Percentiles rank a stretch among this genome's conserved stretches.
Evolutionary conservation across 1,139 yeast species (phyloP).

Genomic region (Suhomyces bolitotheri): DNA sequence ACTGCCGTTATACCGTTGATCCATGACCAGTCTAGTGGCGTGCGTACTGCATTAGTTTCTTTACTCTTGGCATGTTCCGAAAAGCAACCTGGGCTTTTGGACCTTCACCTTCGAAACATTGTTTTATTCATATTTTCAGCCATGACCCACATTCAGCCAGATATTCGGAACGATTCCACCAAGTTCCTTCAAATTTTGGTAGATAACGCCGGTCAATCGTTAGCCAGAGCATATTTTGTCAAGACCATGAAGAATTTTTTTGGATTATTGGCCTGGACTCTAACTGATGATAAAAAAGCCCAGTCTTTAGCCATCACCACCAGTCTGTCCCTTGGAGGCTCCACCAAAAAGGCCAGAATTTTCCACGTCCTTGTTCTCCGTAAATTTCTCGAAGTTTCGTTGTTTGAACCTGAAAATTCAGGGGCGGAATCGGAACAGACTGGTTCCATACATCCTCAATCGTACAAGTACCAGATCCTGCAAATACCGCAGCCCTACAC

Average conservation of each 20-base stretch:
- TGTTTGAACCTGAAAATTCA: slow-evolving; percentile 22
- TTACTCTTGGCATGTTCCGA: slow-evolving; percentile 53
- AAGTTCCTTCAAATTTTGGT: slow-evolving; percentile 59
- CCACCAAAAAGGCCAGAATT: slow-evolving; percentile 40
- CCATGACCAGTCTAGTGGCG: slow-evolving; percentile 62
- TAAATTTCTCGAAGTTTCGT: slow-evolving; percentile 43
- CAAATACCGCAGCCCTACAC: slow-evolving; percentile 60
- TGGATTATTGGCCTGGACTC: slow-evolving; percentile 63
- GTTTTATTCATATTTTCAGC: slow-evolving; percentile 84
- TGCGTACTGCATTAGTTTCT: slow-evolving; percentile 59
- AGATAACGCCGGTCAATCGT: slow-evolving; percentile 44
- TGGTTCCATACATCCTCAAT: slow-evolving; percentile 42
- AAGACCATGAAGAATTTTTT: slow-evolving; percentile 59
- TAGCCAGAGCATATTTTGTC: slow-evolving; percentile 58
- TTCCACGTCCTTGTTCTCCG: slow-evolving; percentile 47
- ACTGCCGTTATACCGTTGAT: slow-evolving; percentile 56
- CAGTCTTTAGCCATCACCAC: slow-evolving; percentile 49
- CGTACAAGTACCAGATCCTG: slow-evolving; percentile 56
- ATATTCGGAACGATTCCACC: slow-evolving; percentile 70
- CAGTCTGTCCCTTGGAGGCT: slow-evolving; percentile 41
- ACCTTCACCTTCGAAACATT: slow-evolving; percentile 65
- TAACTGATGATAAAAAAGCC: slow-evolving; percentile 43
- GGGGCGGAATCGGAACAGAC: slow-evolving; percentile 10
- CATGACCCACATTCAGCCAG: slow-evolving; percentile 87
- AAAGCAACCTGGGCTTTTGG: slow-evolving; percentile 57